Conservation (phyloP, 257 asterid genomes). For the Nicotiana otophora region DNA sequence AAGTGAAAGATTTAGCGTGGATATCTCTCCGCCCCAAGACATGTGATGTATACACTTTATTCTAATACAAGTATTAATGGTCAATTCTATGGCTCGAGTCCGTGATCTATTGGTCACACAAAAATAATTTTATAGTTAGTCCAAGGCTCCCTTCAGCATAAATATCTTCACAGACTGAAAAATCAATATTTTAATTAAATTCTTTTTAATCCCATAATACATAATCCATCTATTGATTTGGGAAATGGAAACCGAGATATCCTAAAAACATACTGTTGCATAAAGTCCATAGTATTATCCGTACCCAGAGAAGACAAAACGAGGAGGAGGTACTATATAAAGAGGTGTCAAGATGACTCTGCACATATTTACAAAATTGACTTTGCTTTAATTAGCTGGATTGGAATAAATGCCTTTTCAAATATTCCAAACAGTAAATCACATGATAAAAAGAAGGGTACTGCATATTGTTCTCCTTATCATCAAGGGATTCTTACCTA, state of each 20-base stretch:
- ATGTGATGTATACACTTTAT: no score
- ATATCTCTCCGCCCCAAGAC: no score
- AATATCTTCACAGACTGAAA: no score
- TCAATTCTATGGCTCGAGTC: no score
- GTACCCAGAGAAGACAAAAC: not conserved
- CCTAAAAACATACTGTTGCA: not conserved
- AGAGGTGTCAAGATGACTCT: not conserved
- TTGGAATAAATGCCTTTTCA: not conserved
- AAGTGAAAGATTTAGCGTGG: no score
- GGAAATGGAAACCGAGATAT: not conserved
- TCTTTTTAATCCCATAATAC: no score
- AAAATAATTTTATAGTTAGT: no score
- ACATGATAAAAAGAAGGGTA: not conserved
- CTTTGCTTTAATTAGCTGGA: slow-evolving; percentile 1
- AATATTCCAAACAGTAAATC: slow-evolving; percentile 1
- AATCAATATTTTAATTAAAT: no score
- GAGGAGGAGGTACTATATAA: not conserved
- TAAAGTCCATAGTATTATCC: not conserved
- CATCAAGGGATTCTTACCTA: not conserved
- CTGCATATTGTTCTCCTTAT: not conserved
- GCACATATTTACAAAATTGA: not conserved
- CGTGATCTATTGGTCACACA: no score
- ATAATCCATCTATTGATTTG: no score
- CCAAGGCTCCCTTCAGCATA: no score
- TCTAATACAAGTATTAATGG: no score